Evolutionary conservation across 495 filamentous ascomycete genomes (phyloP), one percentile per base, ranked within the genome.

Genomic region (Platismatia glauca): DNA sequence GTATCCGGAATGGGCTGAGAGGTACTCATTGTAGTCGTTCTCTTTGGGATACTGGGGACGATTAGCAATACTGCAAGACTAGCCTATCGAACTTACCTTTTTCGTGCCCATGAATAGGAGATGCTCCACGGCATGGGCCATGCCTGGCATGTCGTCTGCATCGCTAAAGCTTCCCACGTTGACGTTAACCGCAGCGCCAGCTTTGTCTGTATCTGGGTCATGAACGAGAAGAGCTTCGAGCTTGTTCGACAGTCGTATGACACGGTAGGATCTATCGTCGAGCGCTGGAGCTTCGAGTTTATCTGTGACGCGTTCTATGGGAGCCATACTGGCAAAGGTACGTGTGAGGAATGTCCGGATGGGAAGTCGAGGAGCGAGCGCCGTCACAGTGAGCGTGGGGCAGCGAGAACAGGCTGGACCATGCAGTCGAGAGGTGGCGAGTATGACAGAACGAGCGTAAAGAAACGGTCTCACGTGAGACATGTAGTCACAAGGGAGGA

Each of bases 71-170:
- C 2, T 35, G 9, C 29, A 43, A 27, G 20, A 29, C 13, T 31
- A 22, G 3, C 39, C 7, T 12, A 12, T 31, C 57, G 52, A 34
- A 71, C 74, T 62, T 73, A 89, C 87, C 81, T 98, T 98, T 74
- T 96, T 84, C 13, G 94, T 99, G 46, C 94, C 94, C 95, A 99
- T 97, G 78, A 99, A 99, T 12, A 97, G 77, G 69, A 97, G 77
- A 82, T 97, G 85, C 73, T 96, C 91, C 46, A 96, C 88, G 1
- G 89, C 89, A 76, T 96, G 92, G 15, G 89, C 90, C 81, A 91
- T 89, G 37, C 92, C 95, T n/a, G 90, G 91, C 84, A 97, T 88
- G 67, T 91, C 87, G 71, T 89, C 84, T 66, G 84, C 81, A 70
- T 99, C 94, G 69, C 89, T 94, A 74, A 95, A 97, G 74, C 88